Base-by-base conservation (phyloP, 2,329 filamentous ascomycete species). In the Hirsutella thompsonii region DNA sequence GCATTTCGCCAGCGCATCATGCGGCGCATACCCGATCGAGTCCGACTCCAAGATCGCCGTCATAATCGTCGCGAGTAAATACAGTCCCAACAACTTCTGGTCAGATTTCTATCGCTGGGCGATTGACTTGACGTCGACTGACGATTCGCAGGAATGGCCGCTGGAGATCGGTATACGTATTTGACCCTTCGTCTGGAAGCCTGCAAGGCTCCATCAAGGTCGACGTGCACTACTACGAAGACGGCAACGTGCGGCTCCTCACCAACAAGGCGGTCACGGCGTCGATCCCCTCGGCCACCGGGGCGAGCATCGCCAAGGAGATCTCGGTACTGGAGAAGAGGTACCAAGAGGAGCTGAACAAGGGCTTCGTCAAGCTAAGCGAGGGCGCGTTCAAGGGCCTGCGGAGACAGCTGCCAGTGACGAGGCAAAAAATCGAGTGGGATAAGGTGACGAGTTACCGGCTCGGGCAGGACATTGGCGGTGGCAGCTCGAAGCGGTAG, bases 201-300 rank as follows among this genome's bases (percentile, higher is more conserved):
- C 67, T 96, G 35, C 78, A 80, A 30, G 92, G 92, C 52, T 79
- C 72, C 44, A 80, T 96, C 62, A 87, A 90, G 61, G 85, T 95
- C 41, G 89, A 96, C 52, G 90, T 98, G 39, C 92, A 98, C 70
- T 98, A 98, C 72, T 98, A 98, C 68, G 92, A 98, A 66, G 93
- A 98, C 58, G 92, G 92, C 47, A 98, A 98, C 58, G 92, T 98
- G 43, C 83, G 92, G 2, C 74, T 98, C 44, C 72, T 90, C 47
- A 95, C 92, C n/a, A 81, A 76, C 55, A 95, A 95, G 66, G 69
- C 82, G 10, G 60, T 90, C 11, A 70, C 70, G 1, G 60, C 74
- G 3, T 75, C 74, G 8, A 60, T 84, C n/a, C 62, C 77, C 1
- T 79, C 74, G 1, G 70, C 69, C 32, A 76, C 73, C 2, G 81